Base-by-base conservation (phyloP, 495 filamentous ascomycete genomes). In the Parachaetomium inaequale region DNA sequence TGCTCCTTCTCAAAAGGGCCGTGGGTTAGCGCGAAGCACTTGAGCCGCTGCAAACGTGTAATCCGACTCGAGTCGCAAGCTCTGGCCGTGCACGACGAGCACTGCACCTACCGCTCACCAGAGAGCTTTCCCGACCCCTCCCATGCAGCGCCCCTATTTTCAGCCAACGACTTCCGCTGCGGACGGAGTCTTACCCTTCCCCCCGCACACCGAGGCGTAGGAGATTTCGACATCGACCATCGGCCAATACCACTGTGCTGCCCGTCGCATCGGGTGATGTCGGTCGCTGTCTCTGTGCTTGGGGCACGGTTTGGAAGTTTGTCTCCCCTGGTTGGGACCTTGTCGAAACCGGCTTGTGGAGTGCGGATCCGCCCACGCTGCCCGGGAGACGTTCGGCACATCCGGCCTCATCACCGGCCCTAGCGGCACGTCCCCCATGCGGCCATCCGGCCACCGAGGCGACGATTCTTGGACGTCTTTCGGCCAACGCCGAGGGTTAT, bases 401-500 rank as follows among this genome's bases (percentile, higher is more conserved):
- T 28, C 61, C 56, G 62, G 63, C 64, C 59, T 68, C 70, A 55
- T 70, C 68, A 52, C 66, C 61, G 36, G 55, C 38, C 59, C 58
- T 62, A 63, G 67, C 55, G 62, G 57, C 64, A 26, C 50, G 63
- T 69, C 58, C 69, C 74, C 78, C 75, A 83, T 84, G 82, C 78
- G 75, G 75, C 73, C 71, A 64, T 72, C 71, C 75, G 77, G 69
- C 65, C 68, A 72, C 67, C 69, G 66, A 62, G 55, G 70, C 72
- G 76, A 80, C 67, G 68, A 74, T 69, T 76, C 71, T 66, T 71
- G 74, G 63, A 72, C 72, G 68, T 78, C 81, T 68, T 80, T 85
- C 75, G 84, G 83, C 75, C 79, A 82, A 66, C 83, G 81, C 78
- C 83, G 83, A 80, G 82, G 79, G 55, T 76, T 79, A 75, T 78